phyloP scores from a whole-genome alignment of 352 stramenopile genomes.

The Globisporangium middletonii region DNA sequence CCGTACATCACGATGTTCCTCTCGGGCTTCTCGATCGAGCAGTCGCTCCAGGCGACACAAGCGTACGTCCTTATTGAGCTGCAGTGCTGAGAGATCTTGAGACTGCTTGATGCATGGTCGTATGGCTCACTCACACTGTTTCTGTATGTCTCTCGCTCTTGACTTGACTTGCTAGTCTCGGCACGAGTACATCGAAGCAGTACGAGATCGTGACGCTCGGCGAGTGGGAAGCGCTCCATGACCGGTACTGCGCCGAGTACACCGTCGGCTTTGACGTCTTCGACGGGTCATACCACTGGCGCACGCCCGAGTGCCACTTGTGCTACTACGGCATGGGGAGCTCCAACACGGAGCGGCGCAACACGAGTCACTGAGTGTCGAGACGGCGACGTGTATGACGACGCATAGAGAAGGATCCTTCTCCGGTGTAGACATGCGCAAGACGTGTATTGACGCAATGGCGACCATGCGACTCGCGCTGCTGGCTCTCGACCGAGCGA shows the following conservation, averaged over 20 bases:
- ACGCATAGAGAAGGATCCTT: background rate
- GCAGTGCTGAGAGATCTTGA: too few relatives aligned
- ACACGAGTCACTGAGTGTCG: conserved; percentile 26
- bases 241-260: conserved; percentile 76
- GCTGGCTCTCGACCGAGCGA: background rate
- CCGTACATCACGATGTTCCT: conserved; percentile 86
- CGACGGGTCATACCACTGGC: conserved; percentile 79
- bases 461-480: too few relatives aligned
- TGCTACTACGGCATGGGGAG: conserved; percentile 72
- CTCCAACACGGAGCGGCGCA: conserved; percentile 33
- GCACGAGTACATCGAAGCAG: conserved; percentile 44
- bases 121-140: background rate
- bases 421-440: background rate
- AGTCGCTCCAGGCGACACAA: conserved; percentile 70
- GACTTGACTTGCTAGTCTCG: conserved; percentile 26
- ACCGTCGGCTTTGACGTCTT: conserved; percentile 76
- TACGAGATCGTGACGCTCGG: conserved; percentile 82
- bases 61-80: conserved; percentile 27
- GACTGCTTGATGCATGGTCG: too few relatives aligned
- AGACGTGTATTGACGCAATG: background rate
- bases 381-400: background rate
- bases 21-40: conserved; percentile 70
- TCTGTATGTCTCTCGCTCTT: background rate
- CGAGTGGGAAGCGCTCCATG: conserved; percentile 81
- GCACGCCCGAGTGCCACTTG: conserved; percentile 67